Evolutionary conservation across 73 alveolate species (phyloP).

Genomic region (Stentor coeruleus): DNA sequence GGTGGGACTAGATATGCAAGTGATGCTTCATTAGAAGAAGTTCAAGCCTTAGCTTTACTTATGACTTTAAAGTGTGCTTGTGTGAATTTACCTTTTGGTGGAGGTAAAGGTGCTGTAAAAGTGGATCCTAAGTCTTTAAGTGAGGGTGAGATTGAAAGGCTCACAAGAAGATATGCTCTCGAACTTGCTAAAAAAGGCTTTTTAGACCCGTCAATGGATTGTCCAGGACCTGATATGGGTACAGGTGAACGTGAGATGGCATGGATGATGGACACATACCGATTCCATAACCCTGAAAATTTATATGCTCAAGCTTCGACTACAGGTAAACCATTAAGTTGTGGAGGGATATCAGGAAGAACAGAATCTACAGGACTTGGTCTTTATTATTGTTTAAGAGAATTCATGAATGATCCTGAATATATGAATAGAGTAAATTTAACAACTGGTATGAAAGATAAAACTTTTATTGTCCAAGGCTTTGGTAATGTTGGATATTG

Average conservation of each 20-base stretch:
- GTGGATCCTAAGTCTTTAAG: slow-evolving; percentile 55
- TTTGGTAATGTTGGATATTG: slow-evolving; percentile 90
- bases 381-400: background rate
- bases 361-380: slow-evolving; percentile 84
- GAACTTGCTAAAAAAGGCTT: slow-evolving; percentile 67
- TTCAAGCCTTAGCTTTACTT: slow-evolving; percentile 60
- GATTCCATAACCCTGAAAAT: slow-evolving; percentile 58
- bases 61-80: slow-evolving; percentile 59
- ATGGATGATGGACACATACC: slow-evolving; percentile 80
- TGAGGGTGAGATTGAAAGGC: slow-evolving; percentile 53
- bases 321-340: slow-evolving; percentile 66
- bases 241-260: slow-evolving; percentile 78
- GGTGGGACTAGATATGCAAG: slow-evolving; percentile 68
- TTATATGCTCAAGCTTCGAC: slow-evolving; percentile 72
- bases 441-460: slow-evolving; percentile 35
- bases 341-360: slow-evolving; percentile 87
- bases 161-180: slow-evolving; percentile 65
- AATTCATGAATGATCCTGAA: background rate
- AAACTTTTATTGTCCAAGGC: slow-evolving; percentile 70
- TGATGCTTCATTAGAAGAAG: slow-evolving; percentile 46
- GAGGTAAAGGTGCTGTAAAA: slow-evolving; percentile 66
- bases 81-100: slow-evolving; percentile 66
- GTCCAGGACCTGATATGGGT: slow-evolving; percentile 87
- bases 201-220: slow-evolving; percentile 64
- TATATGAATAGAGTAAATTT: background rate